These are phyloP conservation scores for Hyphopichia homilentoma DNA, from an alignment of 805 yeast genomes.

Conservation along the genomic window DNA sequence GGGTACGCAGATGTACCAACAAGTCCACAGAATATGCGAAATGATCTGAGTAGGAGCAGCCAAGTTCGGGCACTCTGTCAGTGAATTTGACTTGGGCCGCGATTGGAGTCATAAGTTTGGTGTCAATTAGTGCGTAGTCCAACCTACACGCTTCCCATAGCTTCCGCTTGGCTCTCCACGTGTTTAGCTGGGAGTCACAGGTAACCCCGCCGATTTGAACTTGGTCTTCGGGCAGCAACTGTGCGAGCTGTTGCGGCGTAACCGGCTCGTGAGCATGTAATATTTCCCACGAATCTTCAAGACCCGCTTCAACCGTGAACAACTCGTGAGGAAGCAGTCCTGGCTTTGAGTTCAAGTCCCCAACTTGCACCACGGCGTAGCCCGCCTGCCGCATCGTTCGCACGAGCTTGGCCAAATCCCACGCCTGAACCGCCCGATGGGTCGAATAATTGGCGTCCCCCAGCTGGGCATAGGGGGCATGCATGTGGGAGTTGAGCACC, in stretches of 20 bases:
- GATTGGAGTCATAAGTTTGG: slow-evolving; percentile 45
- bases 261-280: slow-evolving; percentile 45
- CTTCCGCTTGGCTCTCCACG: slow-evolving; percentile 66
- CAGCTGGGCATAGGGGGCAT: slow-evolving; percentile 74
- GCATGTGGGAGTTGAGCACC: slow-evolving; percentile 89
- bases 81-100: slow-evolving; percentile 74
- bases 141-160: slow-evolving; percentile 77
- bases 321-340: slow-evolving; percentile 78
- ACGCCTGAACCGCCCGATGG: slow-evolving; percentile 92
- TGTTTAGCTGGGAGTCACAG: slow-evolving; percentile 81
- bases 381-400: slow-evolving; percentile 65
- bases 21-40: slow-evolving; percentile 64
- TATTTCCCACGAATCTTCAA: slow-evolving; percentile 81
- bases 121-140: slow-evolving; percentile 83
- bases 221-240: slow-evolving; percentile 46
- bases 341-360: slow-evolving; percentile 89
- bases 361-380: slow-evolving; percentile 82
- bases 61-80: slow-evolving; percentile 50
- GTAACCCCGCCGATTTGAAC: slow-evolving; percentile 76
- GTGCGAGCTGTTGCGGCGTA: slow-evolving; percentile 16
- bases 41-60: slow-evolving; percentile 83
- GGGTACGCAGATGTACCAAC: too few species aligned
- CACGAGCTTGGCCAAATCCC: slow-evolving; percentile 81
- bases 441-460: slow-evolving; percentile 91
- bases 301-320: slow-evolving; percentile 62